These are phyloP conservation scores for Solanum commersonii DNA, from an alignment of 257 asterid genomes.

Conservation along the genomic window DNA sequence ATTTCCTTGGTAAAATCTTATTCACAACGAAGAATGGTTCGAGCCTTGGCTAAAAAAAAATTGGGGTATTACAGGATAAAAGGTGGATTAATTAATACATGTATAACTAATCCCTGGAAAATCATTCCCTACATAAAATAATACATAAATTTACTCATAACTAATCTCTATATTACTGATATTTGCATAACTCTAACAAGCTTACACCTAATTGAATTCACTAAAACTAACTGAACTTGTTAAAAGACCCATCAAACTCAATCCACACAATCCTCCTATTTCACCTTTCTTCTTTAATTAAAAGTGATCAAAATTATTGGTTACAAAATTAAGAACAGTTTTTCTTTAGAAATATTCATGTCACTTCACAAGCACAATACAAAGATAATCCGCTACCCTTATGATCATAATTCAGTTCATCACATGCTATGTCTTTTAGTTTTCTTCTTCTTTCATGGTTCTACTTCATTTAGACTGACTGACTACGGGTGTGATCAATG, in stretches of 20 bases:
- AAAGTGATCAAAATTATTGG: not conserved
- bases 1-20: too few relatives aligned
- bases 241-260: not conserved
- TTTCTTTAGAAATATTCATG: not conserved
- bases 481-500: too few relatives aligned
- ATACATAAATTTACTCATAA: too few relatives aligned
- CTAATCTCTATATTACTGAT: too few relatives aligned
- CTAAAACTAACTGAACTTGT: not conserved
- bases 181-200: not conserved
- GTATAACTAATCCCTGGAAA: not conserved
- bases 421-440: not conserved
- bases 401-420: not conserved
- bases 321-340: not conserved
- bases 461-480: not conserved
- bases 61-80: too few relatives aligned
- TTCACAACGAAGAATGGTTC: too few relatives aligned
- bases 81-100: too few relatives aligned
- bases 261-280: not conserved
- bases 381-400: not conserved
- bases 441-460: not conserved
- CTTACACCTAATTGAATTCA: not conserved
- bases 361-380: not conserved
- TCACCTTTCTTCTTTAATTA: not conserved
- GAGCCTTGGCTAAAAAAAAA: too few relatives aligned
- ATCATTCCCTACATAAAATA: too few relatives aligned